These are phyloP conservation scores for Psilocybe sp. DNA, from an alignment of 768 basidiomycete genomes.

Conservation along the genomic window DNA sequence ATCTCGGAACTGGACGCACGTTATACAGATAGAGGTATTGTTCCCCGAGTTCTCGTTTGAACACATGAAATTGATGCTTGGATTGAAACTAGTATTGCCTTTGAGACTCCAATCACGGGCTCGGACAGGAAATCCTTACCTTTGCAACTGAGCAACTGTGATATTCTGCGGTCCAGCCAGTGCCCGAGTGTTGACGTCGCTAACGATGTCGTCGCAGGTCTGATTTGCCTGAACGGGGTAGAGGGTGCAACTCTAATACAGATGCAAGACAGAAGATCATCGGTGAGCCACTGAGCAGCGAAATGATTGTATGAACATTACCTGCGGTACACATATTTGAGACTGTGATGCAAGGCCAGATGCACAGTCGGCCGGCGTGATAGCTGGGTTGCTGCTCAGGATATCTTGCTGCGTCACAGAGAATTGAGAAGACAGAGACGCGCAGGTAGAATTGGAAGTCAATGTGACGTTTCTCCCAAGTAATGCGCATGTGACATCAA, in stretches of 20 bases:
- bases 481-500: slow-evolving; percentile 14
- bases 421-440: slow-evolving; percentile 7
- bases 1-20: too few relatives aligned
- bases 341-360: slow-evolving; percentile 7
- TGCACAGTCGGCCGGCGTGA: slow-evolving; percentile 2
- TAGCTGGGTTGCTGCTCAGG: slow-evolving; percentile 13
- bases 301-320: background rate
- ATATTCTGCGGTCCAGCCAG: slow-evolving; percentile 2
- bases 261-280: too few relatives aligned
- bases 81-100: background rate
- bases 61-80: slow-evolving; percentile 1
- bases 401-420: slow-evolving; percentile 9
- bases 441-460: slow-evolving; percentile 13
- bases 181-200: slow-evolving; percentile 3
- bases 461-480: slow-evolving; percentile 20
- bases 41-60: slow-evolving; percentile 3
- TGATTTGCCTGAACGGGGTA: slow-evolving; percentile 16
- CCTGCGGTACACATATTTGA: slow-evolving; percentile 12
- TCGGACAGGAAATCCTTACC: too few relatives aligned
- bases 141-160: slow-evolving; percentile 1
- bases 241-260: slow-evolving; percentile 11
- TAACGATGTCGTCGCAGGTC: slow-evolving; percentile 15
- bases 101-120: too few relatives aligned
- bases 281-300: background rate
- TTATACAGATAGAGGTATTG: too few relatives aligned